Evolutionary conservation across 768 basidiomycete genomes (phyloP).

Genomic region (Amanita brunnescens): DNA sequence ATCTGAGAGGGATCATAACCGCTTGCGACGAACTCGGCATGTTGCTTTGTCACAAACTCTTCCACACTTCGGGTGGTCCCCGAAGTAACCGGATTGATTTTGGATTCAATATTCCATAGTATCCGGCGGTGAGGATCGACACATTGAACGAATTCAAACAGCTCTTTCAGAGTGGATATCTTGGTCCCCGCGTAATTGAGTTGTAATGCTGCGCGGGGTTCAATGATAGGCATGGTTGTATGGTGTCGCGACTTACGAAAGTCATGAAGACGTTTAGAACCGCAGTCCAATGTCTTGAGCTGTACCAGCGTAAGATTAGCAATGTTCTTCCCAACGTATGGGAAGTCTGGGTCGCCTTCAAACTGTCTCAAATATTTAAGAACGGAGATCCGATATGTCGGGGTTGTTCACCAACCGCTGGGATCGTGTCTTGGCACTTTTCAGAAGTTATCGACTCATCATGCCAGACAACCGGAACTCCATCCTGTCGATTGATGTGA

Average conservation of each 20-base stretch:
- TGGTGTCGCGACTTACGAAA: conserved; percentile 38
- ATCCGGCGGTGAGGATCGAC: conserved; percentile 56
- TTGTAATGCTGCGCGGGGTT: conserved; percentile 41
- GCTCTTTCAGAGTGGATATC: conserved; percentile 64
- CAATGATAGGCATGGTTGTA: not conserved
- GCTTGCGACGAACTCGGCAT: conserved; percentile 47
- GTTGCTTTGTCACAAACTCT: conserved; percentile 56
- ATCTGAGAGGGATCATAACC: conserved; percentile 52
- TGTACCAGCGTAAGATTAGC: conserved; percentile 75
- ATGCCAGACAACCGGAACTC: conserved; percentile 73
- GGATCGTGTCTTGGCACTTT: conserved; percentile 64
- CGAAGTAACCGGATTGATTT: conserved; percentile 49
- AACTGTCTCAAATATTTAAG: conserved; percentile 27
- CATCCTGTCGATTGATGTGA: conserved; percentile 41
- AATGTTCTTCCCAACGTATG: conserved; percentile 69
- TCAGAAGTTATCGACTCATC: conserved; percentile 54
- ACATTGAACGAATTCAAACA: conserved; percentile 71
- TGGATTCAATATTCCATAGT: conserved; percentile 74
- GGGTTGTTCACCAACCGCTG: conserved; percentile 33
- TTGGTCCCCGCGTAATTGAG: conserved; percentile 57
- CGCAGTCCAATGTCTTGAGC: conserved; percentile 75
- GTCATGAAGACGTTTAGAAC: conserved; percentile 48
- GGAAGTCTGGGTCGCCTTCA: conserved; percentile 50
- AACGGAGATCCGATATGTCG: not conserved
- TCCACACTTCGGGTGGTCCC: conserved; percentile 44